Evolutionary conservation across 192 early-diverging fungal species (phyloP).

Genomic region (Lobosporangium transversale): DNA sequence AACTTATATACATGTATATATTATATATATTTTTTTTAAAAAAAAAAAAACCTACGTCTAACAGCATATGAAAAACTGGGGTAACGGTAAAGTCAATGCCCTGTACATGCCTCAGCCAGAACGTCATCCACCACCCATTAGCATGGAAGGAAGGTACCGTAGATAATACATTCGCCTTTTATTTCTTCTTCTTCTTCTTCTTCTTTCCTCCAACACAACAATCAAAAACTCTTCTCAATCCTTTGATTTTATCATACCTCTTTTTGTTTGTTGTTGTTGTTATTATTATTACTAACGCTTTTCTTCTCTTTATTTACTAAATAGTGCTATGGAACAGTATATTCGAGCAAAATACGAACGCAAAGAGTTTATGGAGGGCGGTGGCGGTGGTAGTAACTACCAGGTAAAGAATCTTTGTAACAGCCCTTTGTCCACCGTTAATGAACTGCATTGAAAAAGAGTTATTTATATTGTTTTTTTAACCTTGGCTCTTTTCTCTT

Average conservation of each 20-base stretch:
- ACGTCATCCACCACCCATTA: conserved; percentile 69
- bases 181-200: background rate
- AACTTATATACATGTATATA: no score
- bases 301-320: background rate
- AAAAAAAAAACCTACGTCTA: background rate
- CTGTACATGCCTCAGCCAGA: conserved; percentile 77
- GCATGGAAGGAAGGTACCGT: conserved; percentile 66
- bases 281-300: background rate
- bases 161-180: background rate
- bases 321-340: conserved; percentile 84
- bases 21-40: no score
- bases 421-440: no score
- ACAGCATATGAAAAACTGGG: conserved; percentile 64
- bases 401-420: conserved; percentile 39
- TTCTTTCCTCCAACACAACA: no score
- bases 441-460: no score
- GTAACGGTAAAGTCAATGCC: conserved; percentile 75
- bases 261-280: no score
- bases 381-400: conserved; percentile 25
- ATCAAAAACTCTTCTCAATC: background rate
- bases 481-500: background rate
- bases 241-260: background rate
- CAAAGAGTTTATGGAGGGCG: conserved; percentile 67
- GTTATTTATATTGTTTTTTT: no score
- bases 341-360: conserved; percentile 95